phyloP scores from a whole-genome alignment of 1,139 yeast genomes.

The Candida neerlandica region DNA sequence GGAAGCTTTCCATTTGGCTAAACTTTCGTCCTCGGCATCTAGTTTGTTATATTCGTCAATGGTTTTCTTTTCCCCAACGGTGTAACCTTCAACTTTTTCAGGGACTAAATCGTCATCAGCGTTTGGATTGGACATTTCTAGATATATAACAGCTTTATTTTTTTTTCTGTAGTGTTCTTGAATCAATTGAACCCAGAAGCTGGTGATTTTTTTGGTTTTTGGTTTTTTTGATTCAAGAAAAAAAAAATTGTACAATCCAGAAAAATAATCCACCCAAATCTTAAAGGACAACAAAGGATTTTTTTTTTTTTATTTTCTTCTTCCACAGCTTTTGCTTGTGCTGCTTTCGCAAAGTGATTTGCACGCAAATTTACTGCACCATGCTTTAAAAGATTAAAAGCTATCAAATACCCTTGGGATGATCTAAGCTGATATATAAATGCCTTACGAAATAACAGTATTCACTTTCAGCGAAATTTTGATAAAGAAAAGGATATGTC shows the following conservation, averaged over 20 bases:
- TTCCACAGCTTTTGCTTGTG: neutral
- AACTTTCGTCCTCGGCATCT: slow-evolving; percentile 89
- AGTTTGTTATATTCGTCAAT: slow-evolving; percentile 79
- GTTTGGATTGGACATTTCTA: slow-evolving; percentile 14
- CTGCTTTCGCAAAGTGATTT: neutral
- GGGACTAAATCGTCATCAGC: slow-evolving; percentile 63
- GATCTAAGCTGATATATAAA: too few relatives aligned
- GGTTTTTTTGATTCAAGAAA: neutral
- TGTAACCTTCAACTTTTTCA: slow-evolving; percentile 68
- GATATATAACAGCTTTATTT: neutral
- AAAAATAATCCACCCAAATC: neutral
- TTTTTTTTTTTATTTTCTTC: neutral
- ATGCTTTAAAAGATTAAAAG: neutral
- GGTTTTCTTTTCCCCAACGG: slow-evolving; percentile 82
- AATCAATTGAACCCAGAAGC: neutral
- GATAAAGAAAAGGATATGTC: too few relatives aligned
- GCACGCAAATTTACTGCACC: neutral
- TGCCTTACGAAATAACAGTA: too few relatives aligned
- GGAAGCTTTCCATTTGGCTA: slow-evolving; percentile 91
- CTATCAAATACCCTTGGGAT: too few relatives aligned
- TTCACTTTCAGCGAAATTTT: too few relatives aligned
- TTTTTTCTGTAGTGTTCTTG: neutral
- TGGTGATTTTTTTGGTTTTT: neutral
- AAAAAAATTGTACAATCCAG: neutral
- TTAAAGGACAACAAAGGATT: slow-evolving; percentile 3